Conservation (phyloP, 345 rosid genomes). For the Moricandia arvensis region DNA sequence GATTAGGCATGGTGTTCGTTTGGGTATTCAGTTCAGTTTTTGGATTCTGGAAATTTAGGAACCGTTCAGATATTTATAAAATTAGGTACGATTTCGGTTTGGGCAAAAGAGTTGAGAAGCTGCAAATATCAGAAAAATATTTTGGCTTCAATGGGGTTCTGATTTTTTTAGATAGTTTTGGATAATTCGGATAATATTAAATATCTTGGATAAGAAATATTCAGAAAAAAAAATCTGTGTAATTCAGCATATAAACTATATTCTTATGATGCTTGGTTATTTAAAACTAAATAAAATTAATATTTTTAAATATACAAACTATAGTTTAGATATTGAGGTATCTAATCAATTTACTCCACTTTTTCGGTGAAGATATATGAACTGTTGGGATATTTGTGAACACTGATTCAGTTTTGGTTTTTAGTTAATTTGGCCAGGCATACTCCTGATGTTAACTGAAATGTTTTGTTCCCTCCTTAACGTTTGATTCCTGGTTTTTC, state of each 20-base stretch:
- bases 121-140: background rate
- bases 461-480: background rate
- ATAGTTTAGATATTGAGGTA: background rate
- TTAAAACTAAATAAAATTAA: background rate
- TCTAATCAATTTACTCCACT: background rate
- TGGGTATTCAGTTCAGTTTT: background rate
- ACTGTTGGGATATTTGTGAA: background rate
- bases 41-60: background rate
- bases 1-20: background rate
- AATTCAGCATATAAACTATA: background rate
- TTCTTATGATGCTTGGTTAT: background rate
- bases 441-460: background rate
- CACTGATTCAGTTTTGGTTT: background rate
- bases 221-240: no score
- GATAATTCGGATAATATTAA: background rate
- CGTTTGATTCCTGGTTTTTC: constrained; percentile 6
- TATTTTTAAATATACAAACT: background rate
- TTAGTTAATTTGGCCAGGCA: background rate
- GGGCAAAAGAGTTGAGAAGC: background rate
- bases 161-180: background rate
- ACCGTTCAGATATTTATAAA: no score
- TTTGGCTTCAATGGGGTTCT: background rate
- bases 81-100: background rate
- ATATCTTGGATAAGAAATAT: background rate
- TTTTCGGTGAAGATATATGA: background rate